Conservation (phyloP, 2,329 filamentous ascomycete species). For the Cordyceps fumosorosea region DNA sequence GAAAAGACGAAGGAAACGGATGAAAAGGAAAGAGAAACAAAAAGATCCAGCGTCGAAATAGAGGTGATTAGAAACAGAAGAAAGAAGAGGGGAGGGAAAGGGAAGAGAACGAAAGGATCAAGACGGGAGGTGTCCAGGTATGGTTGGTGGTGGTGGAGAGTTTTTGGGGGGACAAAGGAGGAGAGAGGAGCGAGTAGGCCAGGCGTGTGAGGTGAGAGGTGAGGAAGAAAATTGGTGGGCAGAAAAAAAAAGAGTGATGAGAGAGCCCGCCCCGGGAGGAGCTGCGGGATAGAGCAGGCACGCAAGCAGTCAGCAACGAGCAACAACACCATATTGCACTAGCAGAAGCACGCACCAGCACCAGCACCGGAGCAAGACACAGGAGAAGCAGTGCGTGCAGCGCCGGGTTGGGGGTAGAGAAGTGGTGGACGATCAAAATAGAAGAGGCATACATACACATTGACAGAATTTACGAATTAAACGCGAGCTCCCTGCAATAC, state of each 20-base stretch:
- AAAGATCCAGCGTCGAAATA: constrained; percentile 7
- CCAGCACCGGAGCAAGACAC: constrained; percentile 5
- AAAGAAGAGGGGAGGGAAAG: constrained; percentile 3
- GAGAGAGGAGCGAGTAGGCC: background rate
- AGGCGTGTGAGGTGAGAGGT: background rate
- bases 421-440: too few species aligned
- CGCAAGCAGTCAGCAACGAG: background rate
- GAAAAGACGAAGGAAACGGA: background rate
- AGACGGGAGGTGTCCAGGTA: background rate
- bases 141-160: constrained; percentile 9
- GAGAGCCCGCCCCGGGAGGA: background rate
- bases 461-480: background rate
- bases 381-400: background rate
- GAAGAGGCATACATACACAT: background rate
- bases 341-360: constrained; percentile 8
- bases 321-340: background rate
- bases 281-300: background rate
- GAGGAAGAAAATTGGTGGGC: background rate
- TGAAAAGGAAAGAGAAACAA: background rate
- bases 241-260: constrained; percentile 4
- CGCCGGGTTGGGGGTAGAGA: background rate
- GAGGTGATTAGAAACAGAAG: constrained; percentile 10
- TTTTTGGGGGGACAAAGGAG: constrained; percentile 10
- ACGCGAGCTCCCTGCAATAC: background rate
- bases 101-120: constrained; percentile 10